Percentiles rank a stretch among this genome's conserved stretches.
These are phyloP conservation scores for Telfairia occidentalis DNA, from an alignment of 331 rosid species.

Conservation along the genomic window DNA sequence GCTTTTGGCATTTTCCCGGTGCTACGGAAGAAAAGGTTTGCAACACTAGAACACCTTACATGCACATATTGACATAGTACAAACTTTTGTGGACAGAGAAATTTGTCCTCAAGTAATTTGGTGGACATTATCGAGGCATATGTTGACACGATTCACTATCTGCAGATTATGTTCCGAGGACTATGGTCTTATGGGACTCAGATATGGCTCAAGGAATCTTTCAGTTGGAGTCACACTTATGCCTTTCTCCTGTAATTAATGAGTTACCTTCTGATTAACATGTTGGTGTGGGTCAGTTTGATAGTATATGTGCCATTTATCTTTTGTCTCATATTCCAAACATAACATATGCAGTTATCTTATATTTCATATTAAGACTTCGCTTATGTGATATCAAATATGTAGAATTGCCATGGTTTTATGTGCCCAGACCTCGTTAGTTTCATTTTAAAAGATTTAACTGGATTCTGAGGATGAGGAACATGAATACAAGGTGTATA, in stretches of 20 bases:
- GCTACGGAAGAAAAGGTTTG: conserved; percentile 61
- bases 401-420: not conserved
- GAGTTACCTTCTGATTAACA: conserved; percentile 3
- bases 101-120: conserved; percentile 2
- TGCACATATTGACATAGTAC: not conserved
- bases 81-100: not conserved
- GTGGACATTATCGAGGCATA: conserved; percentile 14
- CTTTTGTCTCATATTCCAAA: not conserved
- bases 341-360: not conserved
- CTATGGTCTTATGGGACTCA: conserved; percentile 66
- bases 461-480: not conserved
- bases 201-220: conserved; percentile 77
- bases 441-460: not conserved
- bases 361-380: not conserved
- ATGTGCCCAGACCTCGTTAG: not conserved
- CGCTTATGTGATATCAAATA: not conserved
- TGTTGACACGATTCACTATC: conserved; percentile 26
- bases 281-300: not conserved
- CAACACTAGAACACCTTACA: conserved; percentile 15
- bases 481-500: not conserved
- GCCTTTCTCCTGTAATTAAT: conserved; percentile 52
- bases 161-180: conserved; percentile 62
- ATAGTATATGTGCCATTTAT: not conserved
- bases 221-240: conserved; percentile 55
- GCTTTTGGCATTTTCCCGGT: conserved; percentile 81